Evolutionary conservation across 2,329 filamentous ascomycete species (phyloP).

Genomic region (Dactylellina leptospora): DNA sequence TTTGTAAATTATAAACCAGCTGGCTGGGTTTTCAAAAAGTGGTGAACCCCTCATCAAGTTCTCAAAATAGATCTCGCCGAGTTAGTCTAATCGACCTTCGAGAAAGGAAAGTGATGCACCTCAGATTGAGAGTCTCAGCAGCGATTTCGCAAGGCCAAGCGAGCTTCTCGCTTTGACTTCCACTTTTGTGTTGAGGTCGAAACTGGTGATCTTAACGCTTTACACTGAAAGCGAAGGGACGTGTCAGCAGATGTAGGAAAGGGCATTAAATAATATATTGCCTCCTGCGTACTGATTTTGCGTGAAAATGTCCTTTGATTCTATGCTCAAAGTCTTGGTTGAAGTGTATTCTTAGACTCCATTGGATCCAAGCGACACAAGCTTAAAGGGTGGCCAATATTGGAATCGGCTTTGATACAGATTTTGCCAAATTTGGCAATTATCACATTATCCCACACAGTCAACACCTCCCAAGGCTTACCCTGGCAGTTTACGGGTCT

Average conservation of each 20-base stretch:
- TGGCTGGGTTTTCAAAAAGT: conserved; percentile 1
- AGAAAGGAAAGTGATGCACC: conserved; percentile 21
- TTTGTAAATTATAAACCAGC: conserved; percentile 7
- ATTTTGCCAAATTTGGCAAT: too few relatives aligned
- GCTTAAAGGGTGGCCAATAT: too few relatives aligned
- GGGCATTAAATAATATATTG: conserved; percentile 2
- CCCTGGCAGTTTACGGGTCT: too few relatives aligned
- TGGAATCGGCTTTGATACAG: too few relatives aligned
- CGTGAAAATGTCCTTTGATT: too few relatives aligned
- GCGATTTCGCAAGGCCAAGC: neutral
- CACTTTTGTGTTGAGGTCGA: conserved; percentile 31
- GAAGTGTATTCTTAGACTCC: too few relatives aligned
- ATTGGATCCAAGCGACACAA: too few relatives aligned
- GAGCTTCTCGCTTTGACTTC: conserved; percentile 30
- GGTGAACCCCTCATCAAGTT: neutral
- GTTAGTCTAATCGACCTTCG: neutral
- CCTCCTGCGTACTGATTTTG: neutral
- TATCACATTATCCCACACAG: too few relatives aligned
- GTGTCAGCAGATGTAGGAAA: conserved; percentile 13
- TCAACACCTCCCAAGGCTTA: too few relatives aligned
- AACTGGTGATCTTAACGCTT: conserved; percentile 30
- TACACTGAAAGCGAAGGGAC: neutral
- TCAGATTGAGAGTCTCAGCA: neutral
- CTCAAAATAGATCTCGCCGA: neutral
- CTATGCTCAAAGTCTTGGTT: too few relatives aligned